Conservation (phyloP, 306 rosid genomes). For the Clitoria ternatea region DNA sequence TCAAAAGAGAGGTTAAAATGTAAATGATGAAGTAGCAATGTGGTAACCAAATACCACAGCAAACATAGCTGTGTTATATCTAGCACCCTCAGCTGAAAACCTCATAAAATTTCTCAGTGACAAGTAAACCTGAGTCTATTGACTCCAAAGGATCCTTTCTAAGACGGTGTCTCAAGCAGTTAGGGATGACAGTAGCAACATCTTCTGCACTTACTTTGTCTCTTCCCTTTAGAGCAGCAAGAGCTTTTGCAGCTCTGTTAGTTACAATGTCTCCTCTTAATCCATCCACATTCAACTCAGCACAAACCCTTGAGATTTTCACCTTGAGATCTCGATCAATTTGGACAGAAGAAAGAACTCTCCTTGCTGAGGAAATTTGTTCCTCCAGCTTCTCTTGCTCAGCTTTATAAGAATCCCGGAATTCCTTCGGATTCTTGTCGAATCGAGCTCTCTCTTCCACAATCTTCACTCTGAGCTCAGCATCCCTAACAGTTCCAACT, state of each 20-base stretch:
- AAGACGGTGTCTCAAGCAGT: slow-evolving; percentile 90
- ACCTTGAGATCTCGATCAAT: slow-evolving; percentile 72
- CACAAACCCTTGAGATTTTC: slow-evolving; percentile 76
- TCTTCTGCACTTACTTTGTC: slow-evolving; percentile 69
- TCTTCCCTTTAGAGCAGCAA: slow-evolving; percentile 78
- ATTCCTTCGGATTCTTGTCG: slow-evolving; percentile 69
- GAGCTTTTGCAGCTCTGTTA: slow-evolving; percentile 82
- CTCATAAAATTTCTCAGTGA: slow-evolving; percentile 82
- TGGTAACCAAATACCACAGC: slow-evolving; percentile 22
- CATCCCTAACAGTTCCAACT: slow-evolving; percentile 87
- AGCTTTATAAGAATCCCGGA: slow-evolving; percentile 51
- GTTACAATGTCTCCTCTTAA: slow-evolving; percentile 89
- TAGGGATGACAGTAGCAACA: slow-evolving; percentile 82
- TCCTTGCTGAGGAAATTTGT: slow-evolving; percentile 67
- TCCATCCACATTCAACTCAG: slow-evolving; percentile 87
- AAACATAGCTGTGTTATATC: slow-evolving; percentile 11
- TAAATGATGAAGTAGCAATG: slow-evolving; percentile 16
- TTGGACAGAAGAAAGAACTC: slow-evolving; percentile 54
- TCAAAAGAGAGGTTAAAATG: neutral
- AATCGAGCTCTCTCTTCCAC: slow-evolving; percentile 86
- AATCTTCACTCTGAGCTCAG: slow-evolving; percentile 86
- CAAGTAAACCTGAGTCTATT: slow-evolving; percentile 79
- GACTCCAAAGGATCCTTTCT: slow-evolving; percentile 88
- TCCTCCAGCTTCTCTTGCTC: slow-evolving; percentile 72
- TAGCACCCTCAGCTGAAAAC: slow-evolving; percentile 57